These are phyloP conservation scores for Nemania sp. DNA, from an alignment of 2,329 filamentous ascomycete genomes.

Conservation along the genomic window DNA sequence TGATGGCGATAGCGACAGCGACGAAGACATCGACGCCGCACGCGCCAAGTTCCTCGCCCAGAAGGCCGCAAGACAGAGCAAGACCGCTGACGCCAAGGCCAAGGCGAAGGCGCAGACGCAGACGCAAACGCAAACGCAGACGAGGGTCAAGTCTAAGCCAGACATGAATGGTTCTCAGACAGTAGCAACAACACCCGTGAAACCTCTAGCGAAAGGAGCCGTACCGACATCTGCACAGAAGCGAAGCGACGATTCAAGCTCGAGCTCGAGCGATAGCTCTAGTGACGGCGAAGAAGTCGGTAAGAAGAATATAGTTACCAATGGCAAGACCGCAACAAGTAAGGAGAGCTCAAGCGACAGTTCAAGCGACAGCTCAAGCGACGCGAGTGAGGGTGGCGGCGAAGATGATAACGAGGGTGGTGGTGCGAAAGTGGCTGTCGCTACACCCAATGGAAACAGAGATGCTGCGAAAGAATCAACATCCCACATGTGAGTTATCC, in stretches of 20 bases:
- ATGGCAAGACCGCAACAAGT: background rate
- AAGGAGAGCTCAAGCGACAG: background rate
- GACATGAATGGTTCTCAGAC: constrained; percentile 26
- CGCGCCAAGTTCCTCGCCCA: constrained; percentile 42
- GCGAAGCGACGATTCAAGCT: constrained; percentile 20
- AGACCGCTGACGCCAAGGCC: constrained; percentile 23
- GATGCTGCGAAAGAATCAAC: constrained; percentile 21
- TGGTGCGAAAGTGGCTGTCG: constrained; percentile 24
- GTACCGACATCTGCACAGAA: constrained; percentile 32
- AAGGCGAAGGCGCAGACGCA: constrained; percentile 24
- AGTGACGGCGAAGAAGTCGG: constrained; percentile 26
- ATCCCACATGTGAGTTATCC: constrained; percentile 34
- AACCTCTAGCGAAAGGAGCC: constrained; percentile 29
- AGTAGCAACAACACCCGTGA: constrained; percentile 22
- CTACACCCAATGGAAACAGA: constrained; percentile 28
- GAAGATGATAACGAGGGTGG: constrained; percentile 31
- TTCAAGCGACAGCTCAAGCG: constrained; percentile 3
- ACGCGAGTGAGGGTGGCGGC: constrained; percentile 24
- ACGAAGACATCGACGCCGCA: constrained; percentile 33
- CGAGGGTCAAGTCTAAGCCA: too few species aligned
- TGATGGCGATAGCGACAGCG: constrained; percentile 44
- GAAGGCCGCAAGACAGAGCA: constrained; percentile 38
- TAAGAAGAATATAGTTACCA: background rate
- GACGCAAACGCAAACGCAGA: background rate
- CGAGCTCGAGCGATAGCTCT: constrained; percentile 35